A percentile compares a stretch with the other conserved stretches of the same genome.
Evolutionary conservation across 2,329 filamentous ascomycete genomes (phyloP).

Genomic region (Fusarium secorum): DNA sequence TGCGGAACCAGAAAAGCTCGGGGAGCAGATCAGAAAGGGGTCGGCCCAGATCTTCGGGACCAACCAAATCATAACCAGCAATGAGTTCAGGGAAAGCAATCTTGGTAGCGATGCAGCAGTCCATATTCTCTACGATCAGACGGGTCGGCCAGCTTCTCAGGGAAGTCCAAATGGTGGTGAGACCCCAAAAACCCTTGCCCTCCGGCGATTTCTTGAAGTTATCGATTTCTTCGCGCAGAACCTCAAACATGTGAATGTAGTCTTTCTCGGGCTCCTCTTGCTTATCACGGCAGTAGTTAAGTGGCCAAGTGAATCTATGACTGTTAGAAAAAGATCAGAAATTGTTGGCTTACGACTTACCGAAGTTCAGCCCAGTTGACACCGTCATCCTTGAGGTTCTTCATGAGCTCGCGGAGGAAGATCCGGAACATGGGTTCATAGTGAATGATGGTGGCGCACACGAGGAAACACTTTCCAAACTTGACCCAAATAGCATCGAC

Average conservation of each 20-base stretch:
- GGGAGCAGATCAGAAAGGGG: slow-evolving; percentile 80
- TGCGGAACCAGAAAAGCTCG: slow-evolving; percentile 92
- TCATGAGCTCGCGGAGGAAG: slow-evolving; percentile 76
- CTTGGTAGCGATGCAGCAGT: slow-evolving; percentile 85
- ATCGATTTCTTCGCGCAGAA: slow-evolving; percentile 79
- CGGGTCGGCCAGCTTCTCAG: slow-evolving; percentile 71
- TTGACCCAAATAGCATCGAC: slow-evolving; percentile 86
- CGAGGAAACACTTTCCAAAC: slow-evolving; percentile 76
- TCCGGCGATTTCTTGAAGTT: slow-evolving; percentile 76
- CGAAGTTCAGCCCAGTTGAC: slow-evolving; percentile 84
- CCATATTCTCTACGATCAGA: slow-evolving; percentile 80
- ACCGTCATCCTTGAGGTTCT: slow-evolving; percentile 78
- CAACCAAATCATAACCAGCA: slow-evolving; percentile 88
- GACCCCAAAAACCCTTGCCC: slow-evolving; percentile 82
- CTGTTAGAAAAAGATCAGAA: slow-evolving; percentile 7
- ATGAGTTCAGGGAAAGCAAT: slow-evolving; percentile 79
- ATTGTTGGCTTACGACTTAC: slow-evolving; percentile 40
- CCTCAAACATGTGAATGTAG: slow-evolving; percentile 73
- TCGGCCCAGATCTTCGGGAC: slow-evolving; percentile 82
- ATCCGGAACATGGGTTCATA: slow-evolving; percentile 89
- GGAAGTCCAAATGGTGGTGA: slow-evolving; percentile 84
- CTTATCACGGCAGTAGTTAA: slow-evolving; percentile 72
- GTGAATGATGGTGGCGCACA: slow-evolving; percentile 78
- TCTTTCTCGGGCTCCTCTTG: slow-evolving; percentile 71
- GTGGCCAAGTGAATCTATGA: slow-evolving; percentile 72